Conservation (phyloP, 805 yeast species). For the Candida quercuum region DNA sequence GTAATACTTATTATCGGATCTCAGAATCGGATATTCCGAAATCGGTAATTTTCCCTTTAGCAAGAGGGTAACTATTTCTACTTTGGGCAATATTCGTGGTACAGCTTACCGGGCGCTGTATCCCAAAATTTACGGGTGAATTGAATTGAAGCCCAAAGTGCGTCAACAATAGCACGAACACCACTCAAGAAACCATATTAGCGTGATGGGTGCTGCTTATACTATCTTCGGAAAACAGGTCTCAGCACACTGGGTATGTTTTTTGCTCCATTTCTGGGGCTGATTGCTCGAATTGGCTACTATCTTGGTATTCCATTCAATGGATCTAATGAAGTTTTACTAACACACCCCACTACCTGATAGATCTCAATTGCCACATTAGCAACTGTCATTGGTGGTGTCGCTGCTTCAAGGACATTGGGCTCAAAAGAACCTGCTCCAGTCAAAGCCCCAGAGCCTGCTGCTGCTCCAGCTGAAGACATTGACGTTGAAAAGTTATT, state of each 20-base stretch:
- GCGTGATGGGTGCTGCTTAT: slow-evolving; percentile 25
- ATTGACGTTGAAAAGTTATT: slow-evolving; percentile 29
- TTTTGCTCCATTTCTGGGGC: no score
- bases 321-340: no score
- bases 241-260: slow-evolving; percentile 24
- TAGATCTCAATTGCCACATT: slow-evolving; percentile 29
- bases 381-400: slow-evolving; percentile 27
- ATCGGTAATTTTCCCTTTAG: not conserved
- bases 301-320: no score
- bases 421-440: slow-evolving; percentile 20
- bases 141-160: not conserved
- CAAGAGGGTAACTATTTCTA: not conserved
- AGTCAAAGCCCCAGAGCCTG: slow-evolving; percentile 20
- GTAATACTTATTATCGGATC: no score
- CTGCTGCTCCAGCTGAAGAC: slow-evolving; percentile 24
- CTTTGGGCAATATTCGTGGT: not conserved
- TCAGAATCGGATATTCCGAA: not conserved
- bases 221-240: slow-evolving; percentile 24
- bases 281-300: no score
- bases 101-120: not conserved
- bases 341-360: not conserved
- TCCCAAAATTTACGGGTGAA: not conserved
- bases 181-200: not conserved
- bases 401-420: slow-evolving; percentile 19
- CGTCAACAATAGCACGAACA: not conserved